These are phyloP conservation scores for Bolboschoenoplectus hybrid DNA, from an alignment of 202 grass and related monocot genomes.

Conservation along the genomic window DNA sequence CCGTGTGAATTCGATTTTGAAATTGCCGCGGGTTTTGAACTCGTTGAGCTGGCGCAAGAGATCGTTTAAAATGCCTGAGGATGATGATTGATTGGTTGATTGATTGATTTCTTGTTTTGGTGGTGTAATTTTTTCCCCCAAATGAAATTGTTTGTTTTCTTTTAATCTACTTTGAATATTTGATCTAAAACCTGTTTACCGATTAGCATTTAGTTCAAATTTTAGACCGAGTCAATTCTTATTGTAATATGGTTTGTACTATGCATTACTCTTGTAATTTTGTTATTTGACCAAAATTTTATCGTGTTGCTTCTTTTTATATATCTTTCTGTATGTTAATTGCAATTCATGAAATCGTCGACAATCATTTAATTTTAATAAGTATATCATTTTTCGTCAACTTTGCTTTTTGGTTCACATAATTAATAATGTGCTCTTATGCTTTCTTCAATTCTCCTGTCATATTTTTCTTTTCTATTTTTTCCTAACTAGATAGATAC, in stretches of 20 bases:
- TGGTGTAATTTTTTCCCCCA: not conserved
- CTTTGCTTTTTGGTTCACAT: not conserved
- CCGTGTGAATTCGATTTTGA: constrained; percentile 57
- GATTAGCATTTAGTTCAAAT: not conserved
- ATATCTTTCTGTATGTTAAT: not conserved
- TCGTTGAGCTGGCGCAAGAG: constrained; percentile 54
- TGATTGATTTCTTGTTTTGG: not conserved
- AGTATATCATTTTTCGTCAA: not conserved
- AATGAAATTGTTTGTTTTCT: not conserved
- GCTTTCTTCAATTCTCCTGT: not conserved
- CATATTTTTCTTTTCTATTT: not conserved
- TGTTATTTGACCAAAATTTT: too few species aligned
- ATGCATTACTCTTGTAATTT: not conserved
- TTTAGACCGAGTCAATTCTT: not conserved
- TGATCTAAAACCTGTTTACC: not conserved
- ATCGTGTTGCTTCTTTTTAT: too few species aligned
- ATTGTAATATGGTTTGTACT: not conserved
- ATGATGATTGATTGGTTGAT: constrained; percentile 33
- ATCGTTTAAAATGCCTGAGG: constrained; percentile 48
- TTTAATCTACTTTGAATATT: not conserved
- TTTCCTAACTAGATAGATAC: too few species aligned
- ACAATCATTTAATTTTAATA: not conserved
- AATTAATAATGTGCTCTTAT: not conserved
- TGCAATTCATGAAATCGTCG: not conserved
- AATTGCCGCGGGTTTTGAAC: constrained; percentile 51